These are phyloP conservation scores for Pichia scutulata DNA, from an alignment of 805 yeast genomes.

Conservation along the genomic window DNA sequence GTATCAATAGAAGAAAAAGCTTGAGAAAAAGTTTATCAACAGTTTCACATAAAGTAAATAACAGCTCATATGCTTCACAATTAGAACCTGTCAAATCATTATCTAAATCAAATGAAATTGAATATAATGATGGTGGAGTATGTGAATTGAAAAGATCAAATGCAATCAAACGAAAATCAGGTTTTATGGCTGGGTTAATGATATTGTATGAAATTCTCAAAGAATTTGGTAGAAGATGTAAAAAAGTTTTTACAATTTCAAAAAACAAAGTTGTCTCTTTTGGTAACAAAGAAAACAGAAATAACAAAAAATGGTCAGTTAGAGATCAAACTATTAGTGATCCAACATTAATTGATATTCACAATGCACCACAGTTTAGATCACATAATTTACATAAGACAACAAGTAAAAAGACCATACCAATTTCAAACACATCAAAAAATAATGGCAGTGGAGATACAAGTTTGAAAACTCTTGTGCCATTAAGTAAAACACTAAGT, in stretches of 20 bases:
- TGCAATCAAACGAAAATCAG: constrained; percentile 26
- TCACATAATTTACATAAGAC: constrained; percentile 1
- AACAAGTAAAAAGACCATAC: neutral
- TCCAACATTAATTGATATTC: constrained; percentile 8
- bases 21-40: constrained; percentile 1
- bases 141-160: constrained; percentile 23
- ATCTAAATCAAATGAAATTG: neutral
- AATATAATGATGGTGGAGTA: constrained; percentile 7
- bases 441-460: neutral
- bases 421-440: neutral
- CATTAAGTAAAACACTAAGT: neutral
- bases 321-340: constrained; percentile 1
- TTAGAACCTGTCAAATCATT: neutral
- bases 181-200: constrained; percentile 21
- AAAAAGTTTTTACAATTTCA: constrained; percentile 16
- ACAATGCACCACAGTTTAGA: constrained; percentile 4
- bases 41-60: neutral
- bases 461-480: neutral
- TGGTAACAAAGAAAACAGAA: neutral
- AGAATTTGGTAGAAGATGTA: constrained; percentile 11
- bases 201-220: constrained; percentile 12
- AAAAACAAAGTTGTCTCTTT: constrained; percentile 9
- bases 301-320: neutral
- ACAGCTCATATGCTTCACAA: no score
- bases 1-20: neutral